phyloP scores from a whole-genome alignment of 1,139 yeast species.

The Ogataea hybrid region DNA sequence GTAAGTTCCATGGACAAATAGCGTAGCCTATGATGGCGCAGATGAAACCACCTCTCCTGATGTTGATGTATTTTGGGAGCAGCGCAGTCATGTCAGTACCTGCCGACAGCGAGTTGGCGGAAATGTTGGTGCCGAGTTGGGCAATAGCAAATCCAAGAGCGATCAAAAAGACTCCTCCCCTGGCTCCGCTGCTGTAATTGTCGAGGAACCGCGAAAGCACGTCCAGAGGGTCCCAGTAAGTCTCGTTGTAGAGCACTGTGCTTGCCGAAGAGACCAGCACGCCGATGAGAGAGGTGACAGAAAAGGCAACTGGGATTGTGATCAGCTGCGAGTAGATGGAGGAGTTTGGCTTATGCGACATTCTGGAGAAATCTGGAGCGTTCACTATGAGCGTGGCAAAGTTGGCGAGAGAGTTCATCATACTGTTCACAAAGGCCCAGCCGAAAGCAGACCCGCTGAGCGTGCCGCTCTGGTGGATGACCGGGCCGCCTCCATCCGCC shows the following conservation, averaged over 20 bases:
- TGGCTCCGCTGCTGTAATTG: constrained; percentile 60
- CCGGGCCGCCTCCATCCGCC: constrained; percentile 73
- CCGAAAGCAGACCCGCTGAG: constrained; percentile 61
- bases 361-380: constrained; percentile 88
- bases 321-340: constrained; percentile 54
- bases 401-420: constrained; percentile 79
- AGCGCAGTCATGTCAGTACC: constrained; percentile 91
- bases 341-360: constrained; percentile 55
- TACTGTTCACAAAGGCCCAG: constrained; percentile 81
- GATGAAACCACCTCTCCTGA: constrained; percentile 77
- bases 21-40: constrained; percentile 78
- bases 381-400: constrained; percentile 85
- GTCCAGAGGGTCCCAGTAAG: constrained; percentile 86
- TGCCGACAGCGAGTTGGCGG: constrained; percentile 85
- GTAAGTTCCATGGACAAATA: constrained; percentile 87
- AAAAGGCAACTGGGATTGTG: constrained; percentile 74
- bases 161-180: constrained; percentile 86
- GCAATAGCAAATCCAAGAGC: constrained; percentile 78
- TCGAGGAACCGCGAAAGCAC: constrained; percentile 65
- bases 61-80: constrained; percentile 74
- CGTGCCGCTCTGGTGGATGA: constrained; percentile 49
- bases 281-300: constrained; percentile 82
- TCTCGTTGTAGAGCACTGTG: constrained; percentile 59
- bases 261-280: constrained; percentile 85
- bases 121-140: constrained; percentile 87